These are phyloP conservation scores for Rhodotorula sp. DNA, from an alignment of 1,284 basidiomycete genomes.

Conservation along the genomic window DNA sequence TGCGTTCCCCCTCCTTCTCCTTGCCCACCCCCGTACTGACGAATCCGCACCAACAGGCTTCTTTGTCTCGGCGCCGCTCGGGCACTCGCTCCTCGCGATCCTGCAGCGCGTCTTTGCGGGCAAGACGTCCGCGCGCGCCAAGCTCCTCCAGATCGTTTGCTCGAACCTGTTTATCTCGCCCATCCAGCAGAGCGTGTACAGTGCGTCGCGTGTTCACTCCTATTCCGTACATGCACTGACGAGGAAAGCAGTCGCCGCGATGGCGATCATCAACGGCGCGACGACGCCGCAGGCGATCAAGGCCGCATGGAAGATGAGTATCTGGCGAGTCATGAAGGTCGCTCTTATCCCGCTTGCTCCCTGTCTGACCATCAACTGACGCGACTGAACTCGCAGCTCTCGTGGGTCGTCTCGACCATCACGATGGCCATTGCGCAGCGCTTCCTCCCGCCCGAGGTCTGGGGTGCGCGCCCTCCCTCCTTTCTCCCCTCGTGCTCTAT, in stretches of 20 bases:
- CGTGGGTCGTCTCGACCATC: conserved; percentile 73
- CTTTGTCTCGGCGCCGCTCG: conserved; percentile 78
- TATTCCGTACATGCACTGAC: neutral
- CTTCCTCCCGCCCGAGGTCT: conserved; percentile 65
- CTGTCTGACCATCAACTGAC: neutral
- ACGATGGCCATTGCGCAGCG: conserved; percentile 71
- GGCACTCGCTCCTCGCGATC: conserved; percentile 69
- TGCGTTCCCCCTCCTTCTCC: neutral
- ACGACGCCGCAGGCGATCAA: conserved; percentile 66
- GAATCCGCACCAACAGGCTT: conserved; percentile 58
- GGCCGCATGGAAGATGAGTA: conserved; percentile 71
- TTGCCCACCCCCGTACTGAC: neutral
- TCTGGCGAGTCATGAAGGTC: conserved; percentile 73
- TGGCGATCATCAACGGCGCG: conserved; percentile 83
- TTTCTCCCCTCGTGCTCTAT: no score
- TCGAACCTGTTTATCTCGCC: conserved; percentile 78
- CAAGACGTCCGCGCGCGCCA: conserved; percentile 66
- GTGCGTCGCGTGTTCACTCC: conserved; percentile 55
- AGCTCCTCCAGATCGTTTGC: conserved; percentile 72
- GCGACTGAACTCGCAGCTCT: conserved; percentile 54
- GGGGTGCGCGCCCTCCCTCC: conserved; percentile 10
- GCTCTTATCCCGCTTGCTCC: conserved; percentile 32
- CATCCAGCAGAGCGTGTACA: conserved; percentile 62
- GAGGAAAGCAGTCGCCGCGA: conserved; percentile 59
- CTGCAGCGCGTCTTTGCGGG: conserved; percentile 77